phyloP scores from a whole-genome alignment of 106 monocot species.

The Hemerocallis citrina region DNA sequence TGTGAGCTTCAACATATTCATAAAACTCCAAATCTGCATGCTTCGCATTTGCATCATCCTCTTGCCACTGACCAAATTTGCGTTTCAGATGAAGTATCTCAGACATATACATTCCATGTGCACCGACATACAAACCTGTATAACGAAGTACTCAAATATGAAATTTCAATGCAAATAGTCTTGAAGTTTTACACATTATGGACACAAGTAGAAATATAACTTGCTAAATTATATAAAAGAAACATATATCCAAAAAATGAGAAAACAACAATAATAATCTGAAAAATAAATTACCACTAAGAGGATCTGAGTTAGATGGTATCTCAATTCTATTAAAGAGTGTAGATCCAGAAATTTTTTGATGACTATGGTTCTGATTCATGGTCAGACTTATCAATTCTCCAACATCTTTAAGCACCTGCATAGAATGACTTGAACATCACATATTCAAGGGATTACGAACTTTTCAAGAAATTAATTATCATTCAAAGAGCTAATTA shows the following conservation, averaged over 20 bases:
- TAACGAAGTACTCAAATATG: neutral
- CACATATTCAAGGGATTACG: neutral
- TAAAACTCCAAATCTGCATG: constrained; percentile 58
- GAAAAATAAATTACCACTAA: constrained; percentile 78
- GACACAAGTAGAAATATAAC: too few species aligned
- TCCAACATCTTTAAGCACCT: constrained; percentile 74
- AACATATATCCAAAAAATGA: too few species aligned
- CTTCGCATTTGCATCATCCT: constrained; percentile 30
- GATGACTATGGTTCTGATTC: constrained; percentile 41
- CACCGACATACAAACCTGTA: constrained; percentile 70
- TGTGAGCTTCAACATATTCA: constrained; percentile 94
- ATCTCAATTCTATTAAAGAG: constrained; percentile 65
- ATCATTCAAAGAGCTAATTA: neutral
- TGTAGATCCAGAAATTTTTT: constrained; percentile 41
- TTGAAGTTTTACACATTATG: neutral
- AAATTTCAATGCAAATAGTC: neutral
- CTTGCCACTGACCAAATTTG: constrained; percentile 93
- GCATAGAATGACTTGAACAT: constrained; percentile 10
- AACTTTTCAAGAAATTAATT: neutral
- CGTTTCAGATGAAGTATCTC: constrained; percentile 72
- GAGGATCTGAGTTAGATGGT: constrained; percentile 66
- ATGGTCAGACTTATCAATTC: constrained; percentile 48
- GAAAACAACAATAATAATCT: too few species aligned
- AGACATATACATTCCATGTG: constrained; percentile 58
- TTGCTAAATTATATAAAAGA: neutral